Base-by-base conservation (phyloP, 2,329 filamentous ascomycete species). In the Coniochaeta sp. region DNA sequence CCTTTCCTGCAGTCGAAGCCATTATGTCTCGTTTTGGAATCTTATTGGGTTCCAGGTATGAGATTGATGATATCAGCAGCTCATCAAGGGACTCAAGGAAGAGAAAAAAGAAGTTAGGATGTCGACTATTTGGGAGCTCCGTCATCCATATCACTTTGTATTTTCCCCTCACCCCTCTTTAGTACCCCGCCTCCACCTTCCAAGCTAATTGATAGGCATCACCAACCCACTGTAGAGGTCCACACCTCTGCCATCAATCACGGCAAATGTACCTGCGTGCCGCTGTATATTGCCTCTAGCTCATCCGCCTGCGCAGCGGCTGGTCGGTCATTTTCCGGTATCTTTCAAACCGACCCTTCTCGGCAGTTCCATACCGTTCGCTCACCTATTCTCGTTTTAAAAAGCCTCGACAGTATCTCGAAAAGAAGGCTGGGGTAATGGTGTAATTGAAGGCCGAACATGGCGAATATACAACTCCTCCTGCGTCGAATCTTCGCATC, bases 1-100 rank as follows among this genome's bases (percentile, higher is more conserved):
- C 80, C 78, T 82, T 80, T 72, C 80, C 80, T 66, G 72, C 77
- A 58, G 80, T 83, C 64, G 77, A 77, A 69, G 78, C 76, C 79
- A 81, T 81, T 64, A 61, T 65, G 57, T 59, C 12, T 34, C 6
- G 40, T 19, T 34, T n/a, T 38, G 4, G 34, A 12, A 22, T 12
- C n/a, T 57, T 57, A 1, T 22, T 4, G 24, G 12, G 19, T 34
- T 57, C 17, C 54, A n/a, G 31, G 26, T n/a, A 55, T 33, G 26
- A 55, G 50, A 55, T 36, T 24, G 26, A 31, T 31, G 22, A 52
- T 52, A 52, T 52, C 26, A 52, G 26, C 6, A 24, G 43, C 43
- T 47, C 43, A 24, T 47, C 47, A 31, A 52, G 47, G 47, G 47
- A 52, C 47, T 52, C 47, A 6, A 11, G 22, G 9, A 31, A 52